phyloP scores from a whole-genome alignment of 2,329 filamentous ascomycete genomes.

The Claviceps sp. region DNA sequence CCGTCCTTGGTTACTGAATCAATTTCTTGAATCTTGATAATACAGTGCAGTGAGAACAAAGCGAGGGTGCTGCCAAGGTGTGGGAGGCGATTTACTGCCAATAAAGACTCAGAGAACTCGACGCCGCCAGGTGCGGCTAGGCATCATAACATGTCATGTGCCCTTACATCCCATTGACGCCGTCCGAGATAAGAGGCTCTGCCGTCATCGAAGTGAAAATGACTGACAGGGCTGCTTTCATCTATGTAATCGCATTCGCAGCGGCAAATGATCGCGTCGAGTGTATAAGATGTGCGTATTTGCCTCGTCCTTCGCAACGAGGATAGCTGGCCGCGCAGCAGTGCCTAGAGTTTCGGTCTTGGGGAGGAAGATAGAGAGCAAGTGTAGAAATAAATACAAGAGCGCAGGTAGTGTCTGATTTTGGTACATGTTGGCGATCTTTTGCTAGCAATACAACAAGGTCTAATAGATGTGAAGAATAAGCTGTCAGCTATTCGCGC shows the following conservation, averaged over 20 bases:
- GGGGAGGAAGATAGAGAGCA: neutral
- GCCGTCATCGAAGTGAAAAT: neutral
- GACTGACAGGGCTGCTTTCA: neutral
- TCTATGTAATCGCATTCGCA: neutral
- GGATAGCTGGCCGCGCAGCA: neutral
- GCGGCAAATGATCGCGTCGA: neutral
- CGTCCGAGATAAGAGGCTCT: slow-evolving; percentile 3
- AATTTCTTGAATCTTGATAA: neutral
- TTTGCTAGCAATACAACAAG: neutral
- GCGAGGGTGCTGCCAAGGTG: neutral
- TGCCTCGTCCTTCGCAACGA: neutral
- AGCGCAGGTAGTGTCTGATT: neutral
- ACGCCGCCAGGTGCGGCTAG: neutral
- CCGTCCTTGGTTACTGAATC: neutral
- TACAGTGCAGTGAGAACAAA: neutral
- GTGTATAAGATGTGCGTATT: neutral
- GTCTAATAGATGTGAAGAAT: neutral
- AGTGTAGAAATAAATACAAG: neutral
- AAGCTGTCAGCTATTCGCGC: neutral
- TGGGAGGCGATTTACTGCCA: slow-evolving; percentile 2
- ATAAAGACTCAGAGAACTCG: slow-evolving; percentile 2
- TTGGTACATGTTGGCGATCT: neutral
- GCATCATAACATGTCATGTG: neutral
- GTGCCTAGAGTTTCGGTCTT: neutral
- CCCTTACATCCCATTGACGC: neutral